Conservation (phyloP, 1,139 yeast species). For the Arxiozyma bovina region DNA sequence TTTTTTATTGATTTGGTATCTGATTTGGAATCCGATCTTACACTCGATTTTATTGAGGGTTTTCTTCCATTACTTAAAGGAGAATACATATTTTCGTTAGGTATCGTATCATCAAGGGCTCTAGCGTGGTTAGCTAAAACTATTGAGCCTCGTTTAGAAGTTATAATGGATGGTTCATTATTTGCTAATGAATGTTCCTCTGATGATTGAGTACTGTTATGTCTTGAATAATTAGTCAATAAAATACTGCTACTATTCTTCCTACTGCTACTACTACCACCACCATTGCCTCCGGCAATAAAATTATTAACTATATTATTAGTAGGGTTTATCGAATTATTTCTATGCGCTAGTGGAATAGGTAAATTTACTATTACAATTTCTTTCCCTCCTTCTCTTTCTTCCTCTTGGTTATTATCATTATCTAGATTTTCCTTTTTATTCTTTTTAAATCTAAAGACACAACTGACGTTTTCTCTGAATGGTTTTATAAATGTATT, state of each 20-base stretch:
- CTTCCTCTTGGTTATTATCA: neutral
- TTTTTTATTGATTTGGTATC: neutral
- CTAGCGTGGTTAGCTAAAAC: neutral
- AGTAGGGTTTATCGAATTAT: neutral
- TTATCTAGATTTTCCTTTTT: neutral
- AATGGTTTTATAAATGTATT: conserved; percentile 36
- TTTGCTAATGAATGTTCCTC: neutral
- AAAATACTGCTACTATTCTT: neutral
- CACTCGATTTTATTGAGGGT: neutral
- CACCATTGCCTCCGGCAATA: neutral
- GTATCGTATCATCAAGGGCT: neutral
- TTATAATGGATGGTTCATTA: neutral
- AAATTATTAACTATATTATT: neutral
- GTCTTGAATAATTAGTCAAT: conserved; percentile 3
- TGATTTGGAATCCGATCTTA: neutral
- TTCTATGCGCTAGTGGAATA: neutral
- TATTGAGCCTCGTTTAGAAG: conserved; percentile 2
- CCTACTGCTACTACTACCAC: neutral
- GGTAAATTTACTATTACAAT: neutral
- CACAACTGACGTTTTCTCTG: conserved; percentile 10
- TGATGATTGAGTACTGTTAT: conserved; percentile 4
- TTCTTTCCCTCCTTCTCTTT: neutral
- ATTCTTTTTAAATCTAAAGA: neutral
- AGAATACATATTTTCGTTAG: neutral
- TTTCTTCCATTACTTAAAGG: neutral